Conservation (phyloP, 202 grass and related monocot genomes). For the Carex arenaria region DNA sequence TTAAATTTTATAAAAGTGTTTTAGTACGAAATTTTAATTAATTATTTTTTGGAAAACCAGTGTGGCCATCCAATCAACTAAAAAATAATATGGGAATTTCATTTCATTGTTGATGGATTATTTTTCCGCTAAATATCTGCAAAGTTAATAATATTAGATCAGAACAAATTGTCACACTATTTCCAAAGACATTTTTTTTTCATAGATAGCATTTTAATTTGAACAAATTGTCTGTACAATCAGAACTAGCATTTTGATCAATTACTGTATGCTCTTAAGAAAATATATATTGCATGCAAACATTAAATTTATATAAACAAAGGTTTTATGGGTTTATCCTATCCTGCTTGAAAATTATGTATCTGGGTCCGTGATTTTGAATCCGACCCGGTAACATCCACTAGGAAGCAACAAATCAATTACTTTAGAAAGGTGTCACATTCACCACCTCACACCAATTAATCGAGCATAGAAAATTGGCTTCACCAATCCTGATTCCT, state of each 20-base stretch:
- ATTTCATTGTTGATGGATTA: no score
- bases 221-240: neutral
- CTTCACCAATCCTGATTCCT: conserved; percentile 11
- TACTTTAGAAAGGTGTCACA: neutral
- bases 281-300: no score
- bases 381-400: neutral
- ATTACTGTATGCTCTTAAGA: no score
- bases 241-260: neutral
- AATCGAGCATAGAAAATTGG: neutral
- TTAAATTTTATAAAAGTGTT: neutral
- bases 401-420: conserved; percentile 4
- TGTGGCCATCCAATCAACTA: neutral
- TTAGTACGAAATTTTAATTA: neutral
- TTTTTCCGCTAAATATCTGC: neutral
- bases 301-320: neutral
- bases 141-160: neutral
- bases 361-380: neutral
- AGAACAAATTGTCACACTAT: neutral
- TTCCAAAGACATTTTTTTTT: neutral
- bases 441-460: conserved; percentile 9
- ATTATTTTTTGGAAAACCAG: neutral
- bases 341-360: no score
- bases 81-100: neutral
- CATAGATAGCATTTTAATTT: neutral
- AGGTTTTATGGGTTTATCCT: neutral